A percentile compares a stretch with the other conserved stretches of the same genome.
Conservation (phyloP, 495 filamentous ascomycete species). For the Xylaria acuta region DNA sequence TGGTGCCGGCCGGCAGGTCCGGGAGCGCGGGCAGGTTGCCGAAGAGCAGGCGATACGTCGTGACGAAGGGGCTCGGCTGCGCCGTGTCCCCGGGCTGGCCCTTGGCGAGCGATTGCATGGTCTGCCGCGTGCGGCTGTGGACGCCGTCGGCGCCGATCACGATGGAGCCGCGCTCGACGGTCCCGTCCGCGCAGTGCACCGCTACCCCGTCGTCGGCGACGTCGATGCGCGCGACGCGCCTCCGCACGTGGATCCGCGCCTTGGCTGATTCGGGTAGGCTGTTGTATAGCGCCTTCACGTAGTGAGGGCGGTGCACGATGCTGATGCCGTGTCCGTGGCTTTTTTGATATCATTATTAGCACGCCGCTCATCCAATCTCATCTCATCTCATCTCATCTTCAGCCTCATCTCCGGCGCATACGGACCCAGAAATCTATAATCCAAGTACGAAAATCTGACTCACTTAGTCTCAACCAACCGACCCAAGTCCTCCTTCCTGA, state of each 20-base stretch:
- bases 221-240: conserved; percentile 40
- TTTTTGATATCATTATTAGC: conserved; percentile 2
- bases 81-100: conserved; percentile 31
- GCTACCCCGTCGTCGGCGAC: conserved; percentile 35
- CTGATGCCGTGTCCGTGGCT: conserved; percentile 45
- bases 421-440: neutral
- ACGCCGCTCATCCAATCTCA: no score
- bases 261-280: conserved; percentile 43
- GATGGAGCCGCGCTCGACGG: conserved; percentile 49
- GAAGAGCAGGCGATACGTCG: conserved; percentile 40
- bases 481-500: conserved; percentile 6
- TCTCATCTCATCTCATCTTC: neutral
- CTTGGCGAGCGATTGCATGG: conserved; percentile 47
- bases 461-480: conserved; percentile 6
- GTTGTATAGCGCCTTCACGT: conserved; percentile 46
- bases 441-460: neutral
- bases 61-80: conserved; percentile 36
- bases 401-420: neutral
- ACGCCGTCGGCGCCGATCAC: conserved; percentile 63
- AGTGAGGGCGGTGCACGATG: conserved; percentile 43
- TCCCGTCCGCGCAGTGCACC: conserved; percentile 51
- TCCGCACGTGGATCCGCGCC: conserved; percentile 38
- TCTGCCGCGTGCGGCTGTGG: conserved; percentile 51
- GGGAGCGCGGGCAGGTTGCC: conserved; percentile 37
- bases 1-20: conserved; percentile 23